phyloP scores from a whole-genome alignment of 371 early-diverging fungal genomes.

The Mucor saturninus region DNA sequence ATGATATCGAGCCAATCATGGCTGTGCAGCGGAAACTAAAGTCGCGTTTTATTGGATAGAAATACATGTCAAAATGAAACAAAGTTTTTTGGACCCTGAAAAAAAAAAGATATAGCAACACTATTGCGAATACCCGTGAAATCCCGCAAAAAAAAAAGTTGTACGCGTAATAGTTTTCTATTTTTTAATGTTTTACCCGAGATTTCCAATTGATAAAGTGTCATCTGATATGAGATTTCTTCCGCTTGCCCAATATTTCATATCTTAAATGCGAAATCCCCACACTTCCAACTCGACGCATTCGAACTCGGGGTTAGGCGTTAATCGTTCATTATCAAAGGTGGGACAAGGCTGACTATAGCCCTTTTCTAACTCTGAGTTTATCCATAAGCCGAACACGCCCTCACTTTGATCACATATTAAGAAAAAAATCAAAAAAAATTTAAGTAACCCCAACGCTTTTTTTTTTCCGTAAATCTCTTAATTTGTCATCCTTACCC shows the following conservation, averaged over 20 bases:
- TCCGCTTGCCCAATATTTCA: not conserved
- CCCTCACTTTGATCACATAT: conserved; percentile 59
- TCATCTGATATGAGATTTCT: not conserved
- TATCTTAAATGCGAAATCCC: conserved; percentile 28
- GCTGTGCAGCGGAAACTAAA: not conserved
- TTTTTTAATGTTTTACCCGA: conserved; percentile 3
- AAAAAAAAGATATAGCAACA: not conserved
- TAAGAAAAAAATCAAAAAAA: conserved; percentile 1
- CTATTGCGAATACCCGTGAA: not conserved
- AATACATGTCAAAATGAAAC: not conserved
- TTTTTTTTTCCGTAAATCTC: not conserved
- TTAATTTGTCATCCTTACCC: conserved; percentile 59
- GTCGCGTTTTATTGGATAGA: conserved; percentile 6
- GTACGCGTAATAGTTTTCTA: not conserved
- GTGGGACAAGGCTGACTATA: conserved; percentile 83
- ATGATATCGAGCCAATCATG: conserved; percentile 1
- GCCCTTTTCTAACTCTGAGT: conserved; percentile 86
- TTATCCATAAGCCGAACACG: conserved; percentile 91
- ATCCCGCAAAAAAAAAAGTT: not conserved
- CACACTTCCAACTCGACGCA: conserved; percentile 33
- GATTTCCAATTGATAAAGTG: not conserved
- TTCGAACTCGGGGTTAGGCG: conserved; percentile 36
- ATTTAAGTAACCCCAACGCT: conserved; percentile 2
- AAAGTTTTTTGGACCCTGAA: not conserved
- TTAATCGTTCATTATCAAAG: conserved; percentile 82